Percentiles rank a stretch among this genome's conserved stretches.
phyloP scores from a whole-genome alignment of 257 asterid species.

The Penstemon barbatus region DNA sequence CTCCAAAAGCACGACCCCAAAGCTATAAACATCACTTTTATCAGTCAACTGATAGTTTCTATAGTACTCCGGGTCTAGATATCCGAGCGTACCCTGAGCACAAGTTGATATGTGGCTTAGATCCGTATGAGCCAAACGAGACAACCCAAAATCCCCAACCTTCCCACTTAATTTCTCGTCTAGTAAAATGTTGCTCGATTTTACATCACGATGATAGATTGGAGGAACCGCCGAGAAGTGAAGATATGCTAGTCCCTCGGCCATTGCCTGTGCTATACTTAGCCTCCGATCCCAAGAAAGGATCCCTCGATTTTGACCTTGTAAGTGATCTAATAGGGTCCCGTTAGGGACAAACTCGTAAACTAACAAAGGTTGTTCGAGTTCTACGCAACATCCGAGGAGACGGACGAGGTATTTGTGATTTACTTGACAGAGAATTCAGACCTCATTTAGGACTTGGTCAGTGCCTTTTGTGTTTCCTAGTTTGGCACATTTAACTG shows the following conservation, averaged over 20 bases:
- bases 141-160: constrained; percentile 82
- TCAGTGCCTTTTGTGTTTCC: constrained; percentile 84
- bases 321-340: constrained; percentile 58
- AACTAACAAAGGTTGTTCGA: constrained; percentile 80
- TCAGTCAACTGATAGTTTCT: constrained; percentile 85
- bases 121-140: constrained; percentile 83
- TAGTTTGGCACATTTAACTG: constrained; percentile 86
- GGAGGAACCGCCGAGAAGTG: constrained; percentile 88
- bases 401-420: constrained; percentile 80
- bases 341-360: constrained; percentile 77
- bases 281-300: constrained; percentile 63
- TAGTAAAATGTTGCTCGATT: constrained; percentile 83
- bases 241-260: constrained; percentile 86
- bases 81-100: constrained; percentile 95
- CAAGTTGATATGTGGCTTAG: constrained; percentile 89
- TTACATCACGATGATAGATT: constrained; percentile 86
- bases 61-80: constrained; percentile 91
- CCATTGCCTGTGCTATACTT: constrained; percentile 66
- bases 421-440: constrained; percentile 87
- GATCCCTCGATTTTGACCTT: constrained; percentile 32
- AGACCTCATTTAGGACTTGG: constrained; percentile 87
- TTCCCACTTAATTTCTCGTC: constrained; percentile 70
- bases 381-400: constrained; percentile 93
- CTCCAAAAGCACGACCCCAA: constrained; percentile 85
- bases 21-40: constrained; percentile 91